Percentiles rank a stretch among this genome's conserved stretches.
These are phyloP conservation scores for Penicillium polonicum DNA, from an alignment of 2,329 filamentous ascomycete species.

Conservation along the genomic window DNA sequence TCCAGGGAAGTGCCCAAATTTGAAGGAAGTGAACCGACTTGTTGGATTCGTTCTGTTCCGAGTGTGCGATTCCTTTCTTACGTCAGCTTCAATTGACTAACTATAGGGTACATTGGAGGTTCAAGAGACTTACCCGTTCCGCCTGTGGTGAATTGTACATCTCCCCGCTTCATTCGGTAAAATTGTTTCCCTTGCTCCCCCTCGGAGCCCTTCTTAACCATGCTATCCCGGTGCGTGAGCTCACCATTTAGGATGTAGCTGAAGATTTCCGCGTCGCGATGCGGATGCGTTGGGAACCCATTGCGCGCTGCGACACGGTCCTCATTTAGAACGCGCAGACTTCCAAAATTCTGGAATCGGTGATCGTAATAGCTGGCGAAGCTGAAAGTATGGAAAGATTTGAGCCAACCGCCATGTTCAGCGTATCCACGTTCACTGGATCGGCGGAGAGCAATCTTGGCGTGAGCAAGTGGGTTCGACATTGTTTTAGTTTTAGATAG, in stretches of 20 bases:
- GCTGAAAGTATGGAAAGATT: conserved; percentile 82
- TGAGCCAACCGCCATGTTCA: conserved; percentile 84
- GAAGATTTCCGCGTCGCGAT: conserved; percentile 88
- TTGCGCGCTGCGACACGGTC: conserved; percentile 72
- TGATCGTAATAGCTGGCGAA: conserved; percentile 74
- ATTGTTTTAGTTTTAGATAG: conserved; percentile 42
- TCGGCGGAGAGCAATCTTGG: conserved; percentile 71
- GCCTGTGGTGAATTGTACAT: conserved; percentile 89
- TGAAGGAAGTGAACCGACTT: conserved; percentile 79
- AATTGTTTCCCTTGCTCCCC: conserved; percentile 61
- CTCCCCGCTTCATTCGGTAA: conserved; percentile 70
- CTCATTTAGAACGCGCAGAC: conserved; percentile 82
- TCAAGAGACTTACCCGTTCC: conserved; percentile 59
- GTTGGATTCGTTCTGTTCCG: conserved; percentile 74
- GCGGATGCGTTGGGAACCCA: conserved; percentile 82
- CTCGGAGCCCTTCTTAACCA: conserved; percentile 69
- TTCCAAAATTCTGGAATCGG: conserved; percentile 66
- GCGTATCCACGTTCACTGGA: conserved; percentile 71
- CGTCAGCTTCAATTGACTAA: conserved; percentile 5
- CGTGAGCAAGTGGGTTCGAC: conserved; percentile 63
- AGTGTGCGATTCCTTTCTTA: conserved; percentile 66
- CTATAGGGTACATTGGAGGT: background rate
- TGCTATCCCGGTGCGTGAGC: conserved; percentile 82
- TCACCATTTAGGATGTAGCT: conserved; percentile 82
- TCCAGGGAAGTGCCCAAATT: conserved; percentile 84